These are phyloP conservation scores for Trichoderma sp. DNA, from an alignment of 2,329 filamentous ascomycete genomes.

Conservation along the genomic window DNA sequence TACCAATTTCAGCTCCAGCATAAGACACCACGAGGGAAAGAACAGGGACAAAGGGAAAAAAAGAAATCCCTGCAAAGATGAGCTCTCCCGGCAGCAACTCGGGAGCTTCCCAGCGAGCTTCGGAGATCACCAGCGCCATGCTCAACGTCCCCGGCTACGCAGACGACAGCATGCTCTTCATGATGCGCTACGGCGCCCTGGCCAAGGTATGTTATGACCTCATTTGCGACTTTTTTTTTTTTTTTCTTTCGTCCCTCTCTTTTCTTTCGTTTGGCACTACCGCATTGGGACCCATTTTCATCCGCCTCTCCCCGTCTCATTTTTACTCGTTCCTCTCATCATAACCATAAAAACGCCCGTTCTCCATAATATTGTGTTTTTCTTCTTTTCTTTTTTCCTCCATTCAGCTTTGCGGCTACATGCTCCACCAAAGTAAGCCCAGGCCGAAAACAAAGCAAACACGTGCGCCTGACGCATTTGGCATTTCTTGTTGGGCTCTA, in stretches of 20 bases:
- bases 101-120: slow-evolving; percentile 35
- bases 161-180: slow-evolving; percentile 40
- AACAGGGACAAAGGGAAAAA: no score
- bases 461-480: neutral
- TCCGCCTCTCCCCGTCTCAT: neutral
- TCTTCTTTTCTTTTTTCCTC: no score
- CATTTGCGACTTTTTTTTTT: neutral
- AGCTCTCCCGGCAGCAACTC: neutral
- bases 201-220: slow-evolving; percentile 34
- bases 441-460: neutral
- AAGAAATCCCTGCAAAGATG: neutral
- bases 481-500: neutral
- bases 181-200: slow-evolving; percentile 35
- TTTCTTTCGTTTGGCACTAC: neutral
- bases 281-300: neutral
- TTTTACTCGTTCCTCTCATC: neutral
- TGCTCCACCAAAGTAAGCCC: slow-evolving; percentile 18
- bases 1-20: neutral
- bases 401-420: neutral
- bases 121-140: slow-evolving; percentile 37
- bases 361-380: slow-evolving; percentile 6
- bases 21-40: neutral
- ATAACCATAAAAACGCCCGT: slow-evolving; percentile 4
- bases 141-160: slow-evolving; percentile 37
- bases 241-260: neutral